phyloP scores from a whole-genome alignment of 2,329 filamentous ascomycete genomes.

The Hypoxylon sp. region DNA sequence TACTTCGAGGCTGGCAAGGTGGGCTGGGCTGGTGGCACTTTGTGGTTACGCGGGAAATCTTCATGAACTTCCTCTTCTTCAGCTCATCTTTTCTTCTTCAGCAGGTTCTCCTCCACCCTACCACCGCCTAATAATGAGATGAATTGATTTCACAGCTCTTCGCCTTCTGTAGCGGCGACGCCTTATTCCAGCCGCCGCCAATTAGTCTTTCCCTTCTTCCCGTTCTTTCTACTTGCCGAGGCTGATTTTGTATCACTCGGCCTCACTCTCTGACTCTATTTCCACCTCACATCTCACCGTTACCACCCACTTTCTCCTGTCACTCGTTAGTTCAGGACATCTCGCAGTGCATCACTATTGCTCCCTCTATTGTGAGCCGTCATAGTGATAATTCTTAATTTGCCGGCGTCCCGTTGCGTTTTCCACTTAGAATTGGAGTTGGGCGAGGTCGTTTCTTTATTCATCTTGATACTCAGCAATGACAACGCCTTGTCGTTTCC shows the following conservation, averaged over 20 bases:
- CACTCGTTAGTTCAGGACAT: conserved; percentile 19
- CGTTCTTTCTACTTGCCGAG: conserved; percentile 8
- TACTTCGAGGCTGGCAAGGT: conserved; percentile 26
- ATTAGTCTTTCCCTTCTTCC: conserved; percentile 23
- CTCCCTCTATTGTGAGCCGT: conserved; percentile 25
- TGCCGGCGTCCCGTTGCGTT: neutral
- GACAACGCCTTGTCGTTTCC: conserved; percentile 38
- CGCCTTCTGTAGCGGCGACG: conserved; percentile 28
- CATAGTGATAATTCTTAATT: conserved; percentile 44
- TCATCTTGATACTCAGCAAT: conserved; percentile 34
- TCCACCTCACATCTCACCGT: conserved; percentile 8
- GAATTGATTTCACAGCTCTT: conserved; percentile 19
- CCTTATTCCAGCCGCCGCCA: conserved; percentile 13
- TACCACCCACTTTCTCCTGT: conserved; percentile 11
- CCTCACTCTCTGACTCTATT: conserved; percentile 14
- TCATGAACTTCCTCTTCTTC: conserved; percentile 27
- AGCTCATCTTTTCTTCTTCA: conserved; percentile 32
- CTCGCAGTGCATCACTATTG: conserved; percentile 21
- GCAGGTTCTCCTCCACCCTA: conserved; percentile 15
- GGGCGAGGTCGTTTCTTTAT: conserved; percentile 8
- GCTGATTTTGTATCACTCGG: conserved; percentile 10
- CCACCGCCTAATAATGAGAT: conserved; percentile 26
- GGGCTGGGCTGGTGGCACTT: conserved; percentile 6
- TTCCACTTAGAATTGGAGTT: conserved; percentile 1
- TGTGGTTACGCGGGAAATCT: conserved; percentile 31